phyloP scores from a whole-genome alignment of 352 stramenopile species.

The Blastocystis sp. region DNA sequence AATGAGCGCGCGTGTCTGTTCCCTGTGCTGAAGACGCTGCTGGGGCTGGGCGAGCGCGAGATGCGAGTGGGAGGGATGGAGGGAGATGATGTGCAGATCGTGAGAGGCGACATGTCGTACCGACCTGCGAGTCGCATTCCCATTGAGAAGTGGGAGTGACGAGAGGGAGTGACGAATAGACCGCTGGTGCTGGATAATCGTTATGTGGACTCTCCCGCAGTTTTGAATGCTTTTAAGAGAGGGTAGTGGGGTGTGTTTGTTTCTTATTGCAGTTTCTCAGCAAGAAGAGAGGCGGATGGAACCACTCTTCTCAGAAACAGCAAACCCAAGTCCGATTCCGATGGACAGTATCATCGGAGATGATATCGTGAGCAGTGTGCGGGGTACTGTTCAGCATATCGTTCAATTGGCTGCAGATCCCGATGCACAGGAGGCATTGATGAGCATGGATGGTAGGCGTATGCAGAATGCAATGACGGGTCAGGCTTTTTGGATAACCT shows the following conservation, averaged over 20 bases:
- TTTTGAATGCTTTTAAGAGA: conserved; percentile 45
- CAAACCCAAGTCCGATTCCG: not conserved
- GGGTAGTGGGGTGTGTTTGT: not conserved
- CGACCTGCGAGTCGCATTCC: conserved; percentile 31
- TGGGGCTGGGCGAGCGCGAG: conserved; percentile 33
- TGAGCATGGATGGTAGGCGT: conserved; percentile 17
- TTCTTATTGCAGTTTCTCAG: not conserved
- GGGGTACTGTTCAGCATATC: conserved; percentile 17
- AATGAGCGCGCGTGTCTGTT: conserved; percentile 30
- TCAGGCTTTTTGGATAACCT: conserved; percentile 62
- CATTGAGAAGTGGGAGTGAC: not conserved
- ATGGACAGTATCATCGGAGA: conserved; percentile 30
- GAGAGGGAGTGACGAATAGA: not conserved
- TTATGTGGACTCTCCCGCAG: conserved; percentile 27
- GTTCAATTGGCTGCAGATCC: conserved; percentile 47
- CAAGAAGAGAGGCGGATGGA: not conserved
- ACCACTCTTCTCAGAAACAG: conserved; percentile 19
- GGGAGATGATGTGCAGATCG: not conserved
- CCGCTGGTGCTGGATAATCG: conserved; percentile 33
- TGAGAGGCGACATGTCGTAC: conserved; percentile 55
- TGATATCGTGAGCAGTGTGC: conserved; percentile 46
- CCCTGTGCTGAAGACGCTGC: conserved; percentile 44
- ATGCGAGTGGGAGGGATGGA: conserved; percentile 10
- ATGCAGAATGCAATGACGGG: not conserved
- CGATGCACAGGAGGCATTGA: conserved; percentile 41